Evolutionary conservation across 2,329 filamentous ascomycete species (phyloP), one percentile per base, ranked within the genome.

Genomic region (Scedosporium minutisporum): DNA sequence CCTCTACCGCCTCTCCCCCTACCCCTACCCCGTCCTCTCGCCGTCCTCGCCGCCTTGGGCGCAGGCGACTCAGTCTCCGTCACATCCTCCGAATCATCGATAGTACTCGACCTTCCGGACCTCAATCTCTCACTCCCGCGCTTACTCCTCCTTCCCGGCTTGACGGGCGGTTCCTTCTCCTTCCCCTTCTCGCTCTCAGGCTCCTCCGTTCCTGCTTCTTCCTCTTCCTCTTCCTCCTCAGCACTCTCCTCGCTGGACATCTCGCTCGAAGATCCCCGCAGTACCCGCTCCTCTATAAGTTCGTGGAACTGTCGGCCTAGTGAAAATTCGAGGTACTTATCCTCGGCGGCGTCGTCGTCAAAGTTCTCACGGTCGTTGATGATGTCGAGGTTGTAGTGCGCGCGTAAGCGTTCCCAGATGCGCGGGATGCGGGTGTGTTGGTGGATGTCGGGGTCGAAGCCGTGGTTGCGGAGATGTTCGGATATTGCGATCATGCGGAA

Each of bases 401-500:
- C 86, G 38, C 82, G 78, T 10, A 99, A 81, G 75, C 97, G 97
- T 68, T 84, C 82, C 93, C 95, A 97, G 66, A 99, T 96, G 48
- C 90, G 89, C 0, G 90, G 88, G 67, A 96, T 95, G 64, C 89
- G 88, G 48, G 91, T 97, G 76, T 99, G 95, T 16, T 84, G 82
- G 68, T 86, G 78, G 67, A 84, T 68, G 69, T 88, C 81, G 60
- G 88, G 83, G 73, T 92, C 83, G 71, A 90, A 88, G 69, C 91
- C 91, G 73, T 93, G 89, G 68, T 89, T 91, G 67, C 88, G 86
- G 65, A 96, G 78, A 68, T 91, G 85, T 68, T 93, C 87, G 55
- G 88, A 88, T 64, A 97, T 91, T 7, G 91, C 87, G 66, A 96
- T 86, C 82, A 97, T 93, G 64, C 91, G 88, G 72, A 96, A 96